Conservation (phyloP, 2,329 filamentous ascomycete species). For the Chaetomiaceae sp. region DNA sequence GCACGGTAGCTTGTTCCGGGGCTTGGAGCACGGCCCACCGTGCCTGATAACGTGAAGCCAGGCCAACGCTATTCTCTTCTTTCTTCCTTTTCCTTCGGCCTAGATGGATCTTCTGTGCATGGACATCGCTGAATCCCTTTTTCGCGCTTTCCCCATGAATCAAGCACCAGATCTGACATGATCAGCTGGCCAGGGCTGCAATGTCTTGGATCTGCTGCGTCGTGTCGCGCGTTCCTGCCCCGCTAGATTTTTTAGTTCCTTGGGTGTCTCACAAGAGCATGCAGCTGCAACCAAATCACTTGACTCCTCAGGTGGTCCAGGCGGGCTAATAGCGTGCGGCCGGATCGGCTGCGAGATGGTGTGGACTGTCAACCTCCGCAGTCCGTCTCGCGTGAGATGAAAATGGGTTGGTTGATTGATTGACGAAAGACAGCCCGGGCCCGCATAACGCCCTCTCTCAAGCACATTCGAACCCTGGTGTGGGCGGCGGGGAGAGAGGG, state of each 20-base stretch:
- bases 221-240: conserved; percentile 9
- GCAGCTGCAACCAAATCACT: conserved; percentile 29
- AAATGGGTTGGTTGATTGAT: too few relatives aligned
- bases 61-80: background rate
- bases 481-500: background rate
- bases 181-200: conserved; percentile 12
- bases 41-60: background rate
- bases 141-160: background rate
- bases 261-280: conserved; percentile 23
- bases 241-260: conserved; percentile 3
- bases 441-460: background rate
- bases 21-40: background rate
- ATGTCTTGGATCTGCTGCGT: conserved; percentile 6
- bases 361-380: conserved; percentile 17
- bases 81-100: background rate
- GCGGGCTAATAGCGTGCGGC: conserved; percentile 22
- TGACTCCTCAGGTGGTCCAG: conserved; percentile 25
- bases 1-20: background rate
- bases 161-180: conserved; percentile 6
- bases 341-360: conserved; percentile 21
- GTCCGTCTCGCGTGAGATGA: background rate
- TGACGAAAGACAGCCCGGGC: background rate
- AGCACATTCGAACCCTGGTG: background rate
- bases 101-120: background rate
- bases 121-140: background rate